These are phyloP conservation scores for Diaporthe nobilis DNA, from an alignment of 2,329 filamentous ascomycete genomes.

Conservation along the genomic window DNA sequence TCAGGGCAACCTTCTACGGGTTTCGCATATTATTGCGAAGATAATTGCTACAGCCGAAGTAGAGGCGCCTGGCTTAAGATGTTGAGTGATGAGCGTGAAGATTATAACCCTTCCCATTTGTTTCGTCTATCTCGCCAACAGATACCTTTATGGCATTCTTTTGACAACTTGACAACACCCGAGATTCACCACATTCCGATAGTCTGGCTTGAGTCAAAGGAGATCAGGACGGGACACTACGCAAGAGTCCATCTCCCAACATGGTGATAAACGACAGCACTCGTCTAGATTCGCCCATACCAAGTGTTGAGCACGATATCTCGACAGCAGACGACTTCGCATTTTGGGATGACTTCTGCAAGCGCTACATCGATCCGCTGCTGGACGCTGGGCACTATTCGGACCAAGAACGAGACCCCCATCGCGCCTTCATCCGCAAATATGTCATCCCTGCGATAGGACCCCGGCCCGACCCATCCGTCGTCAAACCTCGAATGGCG, in stretches of 20 bases:
- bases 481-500: background rate
- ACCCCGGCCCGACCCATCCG: background rate
- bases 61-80: too few species aligned
- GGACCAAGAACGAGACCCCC: background rate
- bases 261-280: background rate
- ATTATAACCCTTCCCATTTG: background rate
- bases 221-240: too few species aligned
- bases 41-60: accelerated
- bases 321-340: background rate
- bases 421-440: background rate
- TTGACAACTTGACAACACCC: background rate
- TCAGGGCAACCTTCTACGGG: background rate
- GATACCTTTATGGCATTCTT: background rate
- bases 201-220: background rate
- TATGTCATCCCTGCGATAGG: background rate
- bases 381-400: background rate
- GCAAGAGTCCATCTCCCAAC: background rate
- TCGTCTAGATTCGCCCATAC: background rate
- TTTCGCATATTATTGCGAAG: background rate
- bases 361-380: background rate
- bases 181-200: too few species aligned
- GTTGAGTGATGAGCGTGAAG: background rate
- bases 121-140: background rate
- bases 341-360: constrained; percentile 10
- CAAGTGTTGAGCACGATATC: background rate